Percentiles rank a stretch among this genome's conserved stretches.
Conservation (phyloP, 2,329 filamentous ascomycete species). For the Colletotrichum sp. region DNA sequence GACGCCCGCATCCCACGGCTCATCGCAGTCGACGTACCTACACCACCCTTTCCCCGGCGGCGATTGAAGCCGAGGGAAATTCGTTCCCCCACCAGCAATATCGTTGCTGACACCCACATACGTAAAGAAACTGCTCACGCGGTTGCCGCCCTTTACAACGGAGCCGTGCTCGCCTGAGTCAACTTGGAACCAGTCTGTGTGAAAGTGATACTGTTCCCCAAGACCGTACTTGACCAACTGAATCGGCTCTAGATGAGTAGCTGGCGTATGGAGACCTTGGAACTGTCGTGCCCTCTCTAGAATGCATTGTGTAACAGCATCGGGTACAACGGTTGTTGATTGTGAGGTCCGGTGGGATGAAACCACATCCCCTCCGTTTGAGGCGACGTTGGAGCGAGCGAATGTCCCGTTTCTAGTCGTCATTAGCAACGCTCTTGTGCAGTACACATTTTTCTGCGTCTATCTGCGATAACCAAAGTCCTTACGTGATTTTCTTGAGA, state of each 20-base stretch:
- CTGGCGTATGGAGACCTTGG: constrained; percentile 38
- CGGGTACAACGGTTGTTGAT: constrained; percentile 38
- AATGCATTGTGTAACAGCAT: constrained; percentile 39
- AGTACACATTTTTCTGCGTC: not conserved
- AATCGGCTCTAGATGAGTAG: constrained; percentile 38
- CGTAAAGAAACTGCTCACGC: constrained; percentile 42
- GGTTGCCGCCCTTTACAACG: constrained; percentile 38
- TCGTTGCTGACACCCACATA: constrained; percentile 40
- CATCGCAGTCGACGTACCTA: constrained; percentile 41
- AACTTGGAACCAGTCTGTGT: constrained; percentile 45
- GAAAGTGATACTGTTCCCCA: constrained; percentile 42
- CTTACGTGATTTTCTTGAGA: constrained; percentile 37
- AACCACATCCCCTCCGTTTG: constrained; percentile 30
- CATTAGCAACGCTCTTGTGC: not conserved
- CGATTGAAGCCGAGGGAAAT: constrained; percentile 40
- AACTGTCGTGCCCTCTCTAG: constrained; percentile 41
- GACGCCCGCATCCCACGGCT: constrained; percentile 41
- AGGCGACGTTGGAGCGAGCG: constrained; percentile 36
- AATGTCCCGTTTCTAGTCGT: constrained; percentile 37
- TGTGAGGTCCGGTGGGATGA: constrained; percentile 36
- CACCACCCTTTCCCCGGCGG: constrained; percentile 41
- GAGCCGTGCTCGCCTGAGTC: constrained; percentile 22
- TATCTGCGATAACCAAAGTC: not conserved
- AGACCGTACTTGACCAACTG: constrained; percentile 42
- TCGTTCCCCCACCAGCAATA: constrained; percentile 42